Conservation (phyloP, 257 asterid species). For the Solanum raphanifolium region DNA sequence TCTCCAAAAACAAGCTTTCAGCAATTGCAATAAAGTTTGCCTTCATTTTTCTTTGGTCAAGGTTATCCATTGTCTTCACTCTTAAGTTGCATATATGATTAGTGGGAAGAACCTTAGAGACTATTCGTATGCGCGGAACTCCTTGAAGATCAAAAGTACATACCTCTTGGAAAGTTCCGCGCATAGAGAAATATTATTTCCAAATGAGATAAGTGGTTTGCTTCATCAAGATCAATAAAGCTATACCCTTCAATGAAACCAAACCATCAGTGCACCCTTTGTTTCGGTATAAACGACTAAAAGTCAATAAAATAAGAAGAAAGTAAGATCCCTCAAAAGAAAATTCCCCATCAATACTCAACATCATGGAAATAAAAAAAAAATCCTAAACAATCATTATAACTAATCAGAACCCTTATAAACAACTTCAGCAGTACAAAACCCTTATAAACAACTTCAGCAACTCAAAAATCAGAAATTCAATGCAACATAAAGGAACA, state of each 20-base stretch:
- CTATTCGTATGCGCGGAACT: background rate
- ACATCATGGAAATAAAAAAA: background rate
- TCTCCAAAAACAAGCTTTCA: background rate
- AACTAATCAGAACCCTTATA: too few relatives aligned
- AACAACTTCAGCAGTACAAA: background rate
- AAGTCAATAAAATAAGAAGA: background rate
- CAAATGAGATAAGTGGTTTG: background rate
- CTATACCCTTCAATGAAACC: too few relatives aligned
- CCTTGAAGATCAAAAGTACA: background rate
- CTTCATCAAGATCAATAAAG: too few relatives aligned
- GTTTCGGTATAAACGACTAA: too few relatives aligned
- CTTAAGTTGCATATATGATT: background rate
- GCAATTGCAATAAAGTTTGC: background rate
- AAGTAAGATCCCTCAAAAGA: background rate
- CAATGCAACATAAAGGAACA: background rate
- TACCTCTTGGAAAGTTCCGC: background rate
- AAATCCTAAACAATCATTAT: background rate
- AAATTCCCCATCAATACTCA: background rate
- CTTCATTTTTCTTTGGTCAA: too few relatives aligned
- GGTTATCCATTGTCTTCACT: too few relatives aligned
- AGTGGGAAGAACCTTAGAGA: background rate
- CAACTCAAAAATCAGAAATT: background rate
- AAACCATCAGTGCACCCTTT: too few relatives aligned
- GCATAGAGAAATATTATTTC: background rate
- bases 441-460: background rate